A percentile compares a stretch with the other conserved stretches of the same genome.
phyloP scores from a whole-genome alignment of 441 rosid genomes.

The Manihot esculenta region DNA sequence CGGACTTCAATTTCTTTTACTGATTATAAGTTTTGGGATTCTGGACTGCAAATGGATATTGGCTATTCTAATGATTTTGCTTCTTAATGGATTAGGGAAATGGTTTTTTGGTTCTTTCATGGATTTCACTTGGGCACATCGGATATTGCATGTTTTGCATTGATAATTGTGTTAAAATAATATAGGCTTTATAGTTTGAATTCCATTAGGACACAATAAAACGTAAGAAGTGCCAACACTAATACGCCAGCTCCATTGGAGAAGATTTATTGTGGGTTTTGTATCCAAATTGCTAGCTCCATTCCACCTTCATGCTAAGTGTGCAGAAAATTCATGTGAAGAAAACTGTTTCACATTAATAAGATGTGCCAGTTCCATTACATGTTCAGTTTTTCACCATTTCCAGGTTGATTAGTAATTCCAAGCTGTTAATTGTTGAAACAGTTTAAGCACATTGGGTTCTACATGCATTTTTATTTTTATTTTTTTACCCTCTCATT shows the following conservation, averaged over 20 bases:
- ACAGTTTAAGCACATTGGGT: background rate
- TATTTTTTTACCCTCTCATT: background rate
- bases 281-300: background rate
- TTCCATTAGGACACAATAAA: background rate
- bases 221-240: background rate
- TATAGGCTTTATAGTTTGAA: background rate
- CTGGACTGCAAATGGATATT: background rate
- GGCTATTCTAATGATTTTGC: background rate
- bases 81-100: background rate
- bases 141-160: background rate
- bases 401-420: background rate
- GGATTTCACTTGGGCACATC: background rate
- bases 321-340: background rate
- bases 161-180: background rate
- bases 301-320: background rate
- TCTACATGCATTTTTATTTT: background rate
- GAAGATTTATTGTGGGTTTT: background rate
- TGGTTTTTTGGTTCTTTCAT: background rate
- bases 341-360: background rate
- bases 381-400: constrained; percentile 6
- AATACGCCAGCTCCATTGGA: background rate
- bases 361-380: background rate
- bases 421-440: background rate
- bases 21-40: background rate
- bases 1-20: background rate